Base-by-base conservation (phyloP, 2,329 filamentous ascomycete genomes). In the Colletotrichum kahawae region DNA sequence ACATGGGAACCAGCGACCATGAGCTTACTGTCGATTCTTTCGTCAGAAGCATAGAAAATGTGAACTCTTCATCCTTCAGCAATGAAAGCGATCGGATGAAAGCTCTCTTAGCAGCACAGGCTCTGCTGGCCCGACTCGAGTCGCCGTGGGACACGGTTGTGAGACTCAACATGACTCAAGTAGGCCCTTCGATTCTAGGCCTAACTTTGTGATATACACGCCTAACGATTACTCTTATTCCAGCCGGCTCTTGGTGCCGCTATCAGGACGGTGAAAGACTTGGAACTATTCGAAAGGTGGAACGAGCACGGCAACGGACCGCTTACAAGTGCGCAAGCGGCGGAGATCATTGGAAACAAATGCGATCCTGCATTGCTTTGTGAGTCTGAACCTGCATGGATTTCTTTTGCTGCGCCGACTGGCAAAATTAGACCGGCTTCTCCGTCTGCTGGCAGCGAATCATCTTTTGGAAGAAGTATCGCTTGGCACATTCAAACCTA, bases 141-240 rank as follows among this genome's bases (percentile, higher is more conserved):
- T 70, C 70, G n/a, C 70, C 70, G 7, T 73, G 70, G 65, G 70
- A 73, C 10, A 70, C 70, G 1, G 10, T 48, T 13, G 43, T 69
- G 9, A 63, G 70, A 24, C 57, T 69, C 18, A 63, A 51, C 57
- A 73, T 73, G 65, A 57, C 27, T 34, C 65, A 64, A 33, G 70
- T 69, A 64, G 4, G 38, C 2, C 2, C 10, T 31, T 5, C 43
- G 10, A 1, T 16, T n/a, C 31, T 8, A n/a, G 18, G 0, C 63
- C 4, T 12, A 7, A 2, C 2, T 6, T 13, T 43, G 7, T 34
- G 33, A 21, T 13, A 51, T 43, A 4, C 9, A 18, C 6, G 3
- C 13, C 36, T 48, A 29, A 29, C 6, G n/a, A 16, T 13, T 7
- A 4, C 2, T 13, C 3, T 16, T 8, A 1, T 13, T 1, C 7